Conservation (phyloP, 352 stramenopile species). For the Thraustotheca clavata region DNA sequence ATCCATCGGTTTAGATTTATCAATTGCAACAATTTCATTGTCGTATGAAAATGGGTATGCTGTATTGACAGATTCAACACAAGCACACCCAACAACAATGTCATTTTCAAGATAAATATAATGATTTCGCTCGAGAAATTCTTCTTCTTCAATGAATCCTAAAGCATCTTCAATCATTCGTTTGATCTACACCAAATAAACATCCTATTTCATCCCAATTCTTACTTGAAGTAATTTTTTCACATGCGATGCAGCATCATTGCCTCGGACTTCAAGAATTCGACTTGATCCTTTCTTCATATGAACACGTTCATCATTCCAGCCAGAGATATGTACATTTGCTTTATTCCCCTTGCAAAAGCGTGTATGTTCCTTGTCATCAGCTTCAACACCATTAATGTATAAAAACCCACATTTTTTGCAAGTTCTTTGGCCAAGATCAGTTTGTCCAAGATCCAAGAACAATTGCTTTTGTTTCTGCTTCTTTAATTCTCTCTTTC, state of each 20-base stretch:
- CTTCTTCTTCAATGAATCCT: constrained; percentile 41
- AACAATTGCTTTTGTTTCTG: constrained; percentile 41
- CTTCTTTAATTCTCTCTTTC: constrained; percentile 18
- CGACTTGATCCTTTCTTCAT: not conserved
- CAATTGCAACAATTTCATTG: constrained; percentile 2
- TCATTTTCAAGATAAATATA: constrained; percentile 55
- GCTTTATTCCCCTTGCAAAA: constrained; percentile 41
- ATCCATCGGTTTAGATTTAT: constrained; percentile 7
- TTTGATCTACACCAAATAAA: constrained; percentile 31
- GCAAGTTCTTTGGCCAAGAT: constrained; percentile 58
- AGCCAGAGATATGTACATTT: constrained; percentile 47
- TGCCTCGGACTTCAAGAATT: constrained; percentile 52
- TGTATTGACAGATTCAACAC: constrained; percentile 39
- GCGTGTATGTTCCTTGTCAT: constrained; percentile 56
- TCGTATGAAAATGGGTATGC: constrained; percentile 23
- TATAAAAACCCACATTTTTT: constrained; percentile 58
- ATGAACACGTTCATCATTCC: constrained; percentile 55
- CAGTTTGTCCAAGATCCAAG: constrained; percentile 65
- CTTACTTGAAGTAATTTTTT: constrained; percentile 58
- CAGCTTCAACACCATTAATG: constrained; percentile 47
- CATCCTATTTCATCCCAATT: not conserved
- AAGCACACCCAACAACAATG: constrained; percentile 55
- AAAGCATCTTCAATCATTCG: constrained; percentile 57
- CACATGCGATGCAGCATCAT: constrained; percentile 43
- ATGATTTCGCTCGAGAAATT: constrained; percentile 44